Base-by-base conservation (phyloP, 225 moss, liverwort and hornwort genomes). In the Asterella californica region DNA sequence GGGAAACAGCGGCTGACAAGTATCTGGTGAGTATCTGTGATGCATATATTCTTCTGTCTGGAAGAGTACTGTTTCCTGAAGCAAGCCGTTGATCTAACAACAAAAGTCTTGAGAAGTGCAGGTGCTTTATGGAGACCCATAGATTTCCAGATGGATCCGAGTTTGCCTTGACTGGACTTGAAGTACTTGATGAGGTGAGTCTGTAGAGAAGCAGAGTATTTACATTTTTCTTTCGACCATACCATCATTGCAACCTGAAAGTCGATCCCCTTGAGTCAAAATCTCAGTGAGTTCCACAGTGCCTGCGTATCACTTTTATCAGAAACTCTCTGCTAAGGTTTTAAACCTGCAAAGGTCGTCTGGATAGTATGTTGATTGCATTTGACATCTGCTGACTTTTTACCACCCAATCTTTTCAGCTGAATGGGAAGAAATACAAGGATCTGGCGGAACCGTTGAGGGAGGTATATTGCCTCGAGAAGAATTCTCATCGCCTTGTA, bases 1-100 rank as follows among this genome's bases (percentile, higher is more conserved):
- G 88, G 88, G 22, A 88, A 88, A 64, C 88, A 88, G 77, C 78
- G 88, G 57, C 71, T 88, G 57, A 88, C 88, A 36, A 88, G 88
- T 83, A 88, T 88, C 79, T 88, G 88, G 88, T 88, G 76, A 85
- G 88, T 33, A 74, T 54, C 0, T 72, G 18, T 9, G 14, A 14
- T 22, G 60, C 34, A 46, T 27, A 29, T 60, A 53, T 36, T 65
- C 17, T 32, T 65, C 11, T 48, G 47, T 34, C 22, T 4, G 15
- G 15, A 77, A 64, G 22, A 17, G 27, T 27, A 46, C 24, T n/a
- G 42, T 24, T 73, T 55, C 33, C 21, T 50, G 48, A 52, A 74
- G 50, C 2, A 37, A 50, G 19, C 47, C 34, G 24, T 62, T 81
- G 72, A 78, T 29, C 74, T 68, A 27, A 81, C 53, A 2, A 45